Evolutionary conservation across 2,329 filamentous ascomycete species (phyloP).

Genomic region (Ophiostoma sp.): DNA sequence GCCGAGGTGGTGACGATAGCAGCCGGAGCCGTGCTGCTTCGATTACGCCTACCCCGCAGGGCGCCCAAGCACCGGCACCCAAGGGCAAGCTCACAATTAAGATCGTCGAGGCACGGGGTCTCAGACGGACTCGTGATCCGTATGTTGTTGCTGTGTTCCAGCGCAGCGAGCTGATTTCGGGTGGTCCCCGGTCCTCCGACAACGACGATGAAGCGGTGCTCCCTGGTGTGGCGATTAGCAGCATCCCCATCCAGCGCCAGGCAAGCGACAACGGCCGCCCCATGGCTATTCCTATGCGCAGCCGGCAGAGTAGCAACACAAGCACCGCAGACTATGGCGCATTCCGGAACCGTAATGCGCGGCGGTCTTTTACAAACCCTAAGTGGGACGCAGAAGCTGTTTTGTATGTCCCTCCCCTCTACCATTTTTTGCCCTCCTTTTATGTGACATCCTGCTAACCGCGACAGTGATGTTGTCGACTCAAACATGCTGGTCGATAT

Average conservation of each 20-base stretch:
- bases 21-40: constrained; percentile 52
- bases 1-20: constrained; percentile 32
- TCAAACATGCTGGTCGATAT: constrained; percentile 88
- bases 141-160: constrained; percentile 98
- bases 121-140: constrained; percentile 81
- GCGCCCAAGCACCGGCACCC: constrained; percentile 66
- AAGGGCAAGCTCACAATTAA: constrained; percentile 89
- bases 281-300: constrained; percentile 96
- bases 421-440: background rate
- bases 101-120: constrained; percentile 79
- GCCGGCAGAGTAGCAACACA: constrained; percentile 93
- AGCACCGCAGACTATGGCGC: constrained; percentile 69
- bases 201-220: constrained; percentile 57
- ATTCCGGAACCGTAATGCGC: constrained; percentile 59
- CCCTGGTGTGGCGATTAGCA: constrained; percentile 48
- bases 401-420: constrained; percentile 70
- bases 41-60: constrained; percentile 53
- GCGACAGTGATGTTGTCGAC: constrained; percentile 83
- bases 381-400: constrained; percentile 94
- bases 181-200: constrained; percentile 67
- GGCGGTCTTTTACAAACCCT: constrained; percentile 71
- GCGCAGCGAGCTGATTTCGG: constrained; percentile 92
- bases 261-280: constrained; percentile 80
- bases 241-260: constrained; percentile 60
- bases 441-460: background rate